Evolutionary conservation across 225 moss, liverwort and hornwort species (phyloP), one percentile per base, ranked within the genome.

Genomic region (Asterella californica): DNA sequence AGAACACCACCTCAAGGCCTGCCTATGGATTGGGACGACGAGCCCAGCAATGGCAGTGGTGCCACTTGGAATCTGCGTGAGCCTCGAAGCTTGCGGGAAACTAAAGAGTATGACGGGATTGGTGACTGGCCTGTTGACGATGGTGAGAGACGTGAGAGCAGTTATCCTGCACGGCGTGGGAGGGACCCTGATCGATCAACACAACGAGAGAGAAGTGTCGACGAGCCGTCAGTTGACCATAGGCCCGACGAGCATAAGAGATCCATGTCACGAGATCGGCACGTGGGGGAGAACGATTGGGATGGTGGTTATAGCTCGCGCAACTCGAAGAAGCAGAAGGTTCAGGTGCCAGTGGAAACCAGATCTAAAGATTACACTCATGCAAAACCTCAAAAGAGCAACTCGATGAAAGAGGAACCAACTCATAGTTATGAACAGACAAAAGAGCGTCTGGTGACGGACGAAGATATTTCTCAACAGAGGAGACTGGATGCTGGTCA

Each of bases 1-100:
- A 88, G 93, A 82, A 83, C 88, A 37, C 92, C 90, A 81, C 68
- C 86, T 49, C 89, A 79, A 72, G 90, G 87, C 67, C 89, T 86
- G 60, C 83, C 90, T 70, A 78, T 77, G 63, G 94, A 96, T 25
- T 96, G 97, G 97, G 94, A 94, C 80, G 97, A 97, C 47, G 97
- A 97, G 84, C 85, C 90, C 50, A 97, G 94, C 82, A 94, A 94
- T 88, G 94, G 93, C 52, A 96, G 92, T 80, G 93, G 90, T 71
- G 93, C 91, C 54, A 91, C 89, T 71, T 93, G 97, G 78, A 84
- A 86, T 72, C 85, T 84, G 52, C 90, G 88, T 30, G 92, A 96
- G 73, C 86, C 84, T 75, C 88, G 86, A 37, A 88, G 82, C 78
- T 83, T 79, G 82, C 87, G 91, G 71, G 89, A 87, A 76, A 90